Evolutionary conservation across 495 filamentous ascomycete species (phyloP).

Genomic region (Aspergillus conjunctus): DNA sequence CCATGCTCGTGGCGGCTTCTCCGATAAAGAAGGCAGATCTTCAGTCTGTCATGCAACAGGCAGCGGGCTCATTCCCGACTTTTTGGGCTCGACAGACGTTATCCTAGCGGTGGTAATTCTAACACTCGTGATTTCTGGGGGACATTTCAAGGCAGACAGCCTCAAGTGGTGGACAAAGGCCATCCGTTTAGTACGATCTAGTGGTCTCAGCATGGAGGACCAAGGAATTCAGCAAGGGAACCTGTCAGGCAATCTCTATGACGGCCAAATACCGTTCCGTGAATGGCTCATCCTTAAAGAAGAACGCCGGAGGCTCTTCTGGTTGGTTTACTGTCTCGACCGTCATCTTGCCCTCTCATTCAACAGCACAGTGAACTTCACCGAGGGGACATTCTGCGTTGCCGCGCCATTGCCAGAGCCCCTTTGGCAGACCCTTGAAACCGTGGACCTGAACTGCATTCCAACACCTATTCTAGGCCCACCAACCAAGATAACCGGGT

Average conservation of each 20-base stretch:
- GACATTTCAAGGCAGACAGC: conserved; percentile 16
- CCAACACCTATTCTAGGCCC: conserved; percentile 3
- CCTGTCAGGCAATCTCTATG: background rate
- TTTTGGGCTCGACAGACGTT: conserved; percentile 14
- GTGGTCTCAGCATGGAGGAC: conserved; percentile 17
- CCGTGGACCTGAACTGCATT: conserved; percentile 7
- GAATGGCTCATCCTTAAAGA: conserved; percentile 17
- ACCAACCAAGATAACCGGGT: conserved; percentile 11
- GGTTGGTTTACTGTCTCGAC: conserved; percentile 17
- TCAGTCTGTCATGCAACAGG: conserved; percentile 14
- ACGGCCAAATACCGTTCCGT: conserved; percentile 2
- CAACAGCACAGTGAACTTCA: conserved; percentile 9
- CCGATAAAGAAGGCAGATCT: conserved; percentile 12
- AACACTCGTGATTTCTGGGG: conserved; percentile 9
- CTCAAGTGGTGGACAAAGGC: conserved; percentile 16
- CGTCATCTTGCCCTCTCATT: conserved; percentile 16
- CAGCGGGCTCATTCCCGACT: conserved; percentile 16
- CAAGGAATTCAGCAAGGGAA: conserved; percentile 5
- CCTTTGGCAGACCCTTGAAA: conserved; percentile 12
- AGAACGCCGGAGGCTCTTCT: conserved; percentile 15
- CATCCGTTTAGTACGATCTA: conserved; percentile 3
- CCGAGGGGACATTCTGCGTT: conserved; percentile 17
- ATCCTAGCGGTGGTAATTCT: conserved; percentile 15
- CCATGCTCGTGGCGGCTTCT: conserved; percentile 11
- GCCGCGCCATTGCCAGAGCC: conserved; percentile 12